Evolutionary conservation across 306 rosid genomes (phyloP), one percentile per base, ranked within the genome.

Genomic region (Quercus parvula): DNA sequence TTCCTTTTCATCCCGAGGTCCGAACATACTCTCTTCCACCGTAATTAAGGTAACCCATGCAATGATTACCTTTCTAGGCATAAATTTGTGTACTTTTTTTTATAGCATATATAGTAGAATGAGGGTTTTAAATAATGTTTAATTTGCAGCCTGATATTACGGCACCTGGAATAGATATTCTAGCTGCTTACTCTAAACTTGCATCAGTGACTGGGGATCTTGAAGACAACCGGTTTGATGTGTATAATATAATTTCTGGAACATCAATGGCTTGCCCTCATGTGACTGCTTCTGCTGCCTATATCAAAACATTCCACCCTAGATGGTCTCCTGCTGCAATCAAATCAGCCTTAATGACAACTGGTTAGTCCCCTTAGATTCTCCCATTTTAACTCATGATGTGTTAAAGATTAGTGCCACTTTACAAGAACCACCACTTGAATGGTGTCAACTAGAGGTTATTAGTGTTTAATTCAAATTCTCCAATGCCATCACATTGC

Each of bases 241-340:
- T 86, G 38, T 94, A 81, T 72, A 90, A 90, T 33, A 85, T 94
- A 38, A 0, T 90, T 3, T 91, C 97, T 56, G 97, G 98, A 78
- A 94, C 97, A 58, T 94, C 97, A 22, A 94, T 94, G 97, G 68
- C 98, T 4, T 90, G 92, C 81, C 97, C 97, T 14, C 98, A 94
- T 75, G 98, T 64, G 24, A 14, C 82, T 0, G 96, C 91, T 0
- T 85, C 96, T 3, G 95, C 96, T 8, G 94, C 93, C 44, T 90
- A 85, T 54, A 84, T 91, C 92, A 90, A 90, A 82, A 76, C 94
- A 73, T 88, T 90, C 85, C 98, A 94, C 83, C 94, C 97, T 8
- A 83, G 85, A 5, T 91, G 98, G 98, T 88, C 88, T 56, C 97
- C 97, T 10, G 92, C 98, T 41, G 97, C 98, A 15, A 84, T 94